phyloP scores from a whole-genome alignment of 1,139 yeast genomes.

The Suhomyces panamericanus region DNA sequence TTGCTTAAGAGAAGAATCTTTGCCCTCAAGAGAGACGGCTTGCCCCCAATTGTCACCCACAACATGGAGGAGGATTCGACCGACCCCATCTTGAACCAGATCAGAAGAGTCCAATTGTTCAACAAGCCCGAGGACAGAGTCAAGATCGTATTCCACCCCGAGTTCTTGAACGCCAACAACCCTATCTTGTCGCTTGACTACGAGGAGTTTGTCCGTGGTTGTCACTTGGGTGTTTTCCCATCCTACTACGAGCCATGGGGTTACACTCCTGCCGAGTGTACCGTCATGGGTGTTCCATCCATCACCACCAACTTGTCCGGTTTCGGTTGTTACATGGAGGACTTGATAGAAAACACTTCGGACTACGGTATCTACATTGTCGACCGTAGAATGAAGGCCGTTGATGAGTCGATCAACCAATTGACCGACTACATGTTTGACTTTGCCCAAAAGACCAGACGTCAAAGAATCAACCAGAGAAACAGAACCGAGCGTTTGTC shows the following conservation, averaged over 20 bases:
- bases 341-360: constrained; percentile 87
- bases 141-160: constrained; percentile 96
- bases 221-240: constrained; percentile 98
- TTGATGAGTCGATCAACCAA: constrained; percentile 93
- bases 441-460: constrained; percentile 82
- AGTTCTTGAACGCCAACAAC: constrained; percentile 90
- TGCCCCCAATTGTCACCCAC: constrained; percentile 98
- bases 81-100: constrained; percentile 90
- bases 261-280: constrained; percentile 98
- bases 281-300: constrained; percentile 99
- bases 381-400: constrained; percentile 89
- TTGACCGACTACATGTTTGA: constrained; percentile 87
- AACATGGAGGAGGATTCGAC: constrained; percentile 90
- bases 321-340: constrained; percentile 98
- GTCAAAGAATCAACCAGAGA: constrained; percentile 97
- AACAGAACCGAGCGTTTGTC: constrained; percentile 93
- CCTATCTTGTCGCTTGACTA: constrained; percentile 92
- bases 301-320: constrained; percentile 96
- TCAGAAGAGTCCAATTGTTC: constrained; percentile 87
- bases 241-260: constrained; percentile 99
- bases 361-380: constrained; percentile 97
- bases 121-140: constrained; percentile 90
- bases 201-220: constrained; percentile 97
- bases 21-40: constrained; percentile 82
- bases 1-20: constrained; percentile 88